Percentiles rank a stretch among this genome's conserved stretches.
These are phyloP conservation scores for Chalciporus piperatus DNA, from an alignment of 768 basidiomycete genomes.

Conservation along the genomic window DNA sequence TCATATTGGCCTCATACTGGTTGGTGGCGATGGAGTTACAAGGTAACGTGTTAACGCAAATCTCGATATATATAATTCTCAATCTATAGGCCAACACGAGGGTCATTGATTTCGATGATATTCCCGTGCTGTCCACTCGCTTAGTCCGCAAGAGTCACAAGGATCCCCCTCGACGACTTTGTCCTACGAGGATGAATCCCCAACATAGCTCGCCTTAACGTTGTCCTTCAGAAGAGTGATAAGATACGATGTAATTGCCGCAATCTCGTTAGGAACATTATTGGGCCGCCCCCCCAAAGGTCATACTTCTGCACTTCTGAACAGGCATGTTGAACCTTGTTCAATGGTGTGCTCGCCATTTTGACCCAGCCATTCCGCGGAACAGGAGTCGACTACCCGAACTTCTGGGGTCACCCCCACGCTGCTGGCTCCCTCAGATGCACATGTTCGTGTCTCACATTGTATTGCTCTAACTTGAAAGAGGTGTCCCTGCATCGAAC, in stretches of 20 bases:
- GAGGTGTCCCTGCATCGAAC: slow-evolving; percentile 1
- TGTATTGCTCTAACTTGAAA: not conserved
- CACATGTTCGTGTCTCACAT: not conserved
- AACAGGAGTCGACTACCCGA: slow-evolving; percentile 8
- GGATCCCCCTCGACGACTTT: slow-evolving; percentile 6
- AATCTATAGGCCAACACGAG: slow-evolving; percentile 17
- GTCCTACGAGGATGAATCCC: slow-evolving; percentile 13
- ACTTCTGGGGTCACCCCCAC: slow-evolving; percentile 1
- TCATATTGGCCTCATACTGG: not conserved
- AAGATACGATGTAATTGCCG: slow-evolving; percentile 1
- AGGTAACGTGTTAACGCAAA: slow-evolving; percentile 6
- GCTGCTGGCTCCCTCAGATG: slow-evolving; percentile 1
- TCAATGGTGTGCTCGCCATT: not conserved
- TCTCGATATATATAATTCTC: slow-evolving; percentile 20
- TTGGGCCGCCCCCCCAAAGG: slow-evolving; percentile 8
- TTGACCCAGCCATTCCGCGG: slow-evolving; percentile 16
- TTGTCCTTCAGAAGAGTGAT: not conserved
- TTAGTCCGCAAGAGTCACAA: not conserved
- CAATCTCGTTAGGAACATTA: slow-evolving; percentile 6
- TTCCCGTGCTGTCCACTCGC: slow-evolving; percentile 2
- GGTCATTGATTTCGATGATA: slow-evolving; percentile 1
- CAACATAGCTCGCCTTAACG: not conserved
- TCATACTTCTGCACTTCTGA: slow-evolving; percentile 11
- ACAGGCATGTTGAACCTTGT: slow-evolving; percentile 13
- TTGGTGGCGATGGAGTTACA: slow-evolving; percentile 9